Percentiles rank a stretch among this genome's conserved stretches.
These are phyloP conservation scores for Fusarium liriodendri DNA, from an alignment of 2,329 filamentous ascomycete genomes.

Conservation along the genomic window DNA sequence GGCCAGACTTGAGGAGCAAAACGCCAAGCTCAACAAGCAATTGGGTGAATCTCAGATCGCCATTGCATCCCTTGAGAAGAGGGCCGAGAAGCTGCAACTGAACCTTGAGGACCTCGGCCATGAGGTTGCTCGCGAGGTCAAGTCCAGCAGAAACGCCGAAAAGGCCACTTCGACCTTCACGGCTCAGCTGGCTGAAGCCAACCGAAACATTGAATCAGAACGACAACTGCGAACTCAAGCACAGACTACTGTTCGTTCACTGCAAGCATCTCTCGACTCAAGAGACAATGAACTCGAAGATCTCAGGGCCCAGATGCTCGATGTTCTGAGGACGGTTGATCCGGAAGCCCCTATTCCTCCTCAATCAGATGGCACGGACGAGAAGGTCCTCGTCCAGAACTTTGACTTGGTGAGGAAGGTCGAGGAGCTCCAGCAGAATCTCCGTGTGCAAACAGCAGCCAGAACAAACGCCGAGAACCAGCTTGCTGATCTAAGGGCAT, in stretches of 20 bases:
- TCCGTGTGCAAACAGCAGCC: slow-evolving; percentile 85
- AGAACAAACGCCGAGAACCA: slow-evolving; percentile 86
- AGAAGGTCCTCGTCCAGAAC: slow-evolving; percentile 76
- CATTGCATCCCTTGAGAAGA: slow-evolving; percentile 88
- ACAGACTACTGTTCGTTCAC: slow-evolving; percentile 83
- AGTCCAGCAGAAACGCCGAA: slow-evolving; percentile 89
- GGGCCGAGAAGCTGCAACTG: slow-evolving; percentile 90
- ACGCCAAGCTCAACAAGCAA: slow-evolving; percentile 82
- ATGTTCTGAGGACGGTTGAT: slow-evolving; percentile 88
- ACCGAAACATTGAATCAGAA: slow-evolving; percentile 91
- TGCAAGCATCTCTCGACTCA: slow-evolving; percentile 82
- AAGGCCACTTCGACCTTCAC: slow-evolving; percentile 84
- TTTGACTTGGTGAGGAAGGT: slow-evolving; percentile 90
- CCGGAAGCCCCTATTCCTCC: slow-evolving; percentile 75
- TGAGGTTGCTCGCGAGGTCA: slow-evolving; percentile 89
- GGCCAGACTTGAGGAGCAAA: slow-evolving; percentile 83
- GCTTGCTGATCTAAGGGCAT: slow-evolving; percentile 79
- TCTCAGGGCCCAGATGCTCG: slow-evolving; percentile 81
- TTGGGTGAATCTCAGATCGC: slow-evolving; percentile 86
- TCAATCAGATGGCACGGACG: slow-evolving; percentile 68
- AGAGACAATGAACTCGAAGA: slow-evolving; percentile 85
- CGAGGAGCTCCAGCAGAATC: slow-evolving; percentile 87
- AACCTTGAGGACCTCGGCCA: slow-evolving; percentile 93
- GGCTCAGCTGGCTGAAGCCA: slow-evolving; percentile 87
- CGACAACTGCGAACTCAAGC: slow-evolving; percentile 86